Evolutionary conservation across 2,329 filamentous ascomycete genomes (phyloP), one percentile per base, ranked within the genome.

Genomic region (Aspergillus neotritici): DNA sequence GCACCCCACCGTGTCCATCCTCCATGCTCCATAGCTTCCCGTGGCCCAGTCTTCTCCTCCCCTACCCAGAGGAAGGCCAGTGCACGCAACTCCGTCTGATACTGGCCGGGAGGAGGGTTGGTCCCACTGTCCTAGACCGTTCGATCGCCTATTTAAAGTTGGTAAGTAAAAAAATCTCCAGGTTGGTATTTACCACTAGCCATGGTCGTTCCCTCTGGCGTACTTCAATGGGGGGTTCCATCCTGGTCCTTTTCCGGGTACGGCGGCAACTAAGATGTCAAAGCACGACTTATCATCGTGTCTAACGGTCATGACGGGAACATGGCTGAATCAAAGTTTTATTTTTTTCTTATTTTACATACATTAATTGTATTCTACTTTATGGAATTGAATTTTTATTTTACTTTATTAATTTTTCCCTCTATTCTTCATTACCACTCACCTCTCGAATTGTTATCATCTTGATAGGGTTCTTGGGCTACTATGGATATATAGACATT

Each of bases 131-230:
- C 52, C 52, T 44, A 55, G 52, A 53, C 52, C 51, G 52, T 55
- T 55, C 52, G 52, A 53, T 55, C 52, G 51, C 47, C 51, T 53
- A 51, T 49, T 52, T 55, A 51, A 55, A 50, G 52, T 55, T 53
- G 42, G 34, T 25, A 38, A 45, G 43, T 38, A 25, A 25, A 9
- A 38, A 40, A 31, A 37, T 31, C 31, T 25, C 40, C 34, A 15
- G 37, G 30, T 41, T 43, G 41, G 46, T 51, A 50, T 44, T 50
- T 48, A 49, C 46, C 46, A 37, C 43, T 49, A 51, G 21, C 21
- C 21, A 47, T 52, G 47, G 43, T 35, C n/a, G n/a, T n/a, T n/a
- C 40, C 42, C 31, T 37, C 31, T 39, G 31, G 35, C 28, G 15
- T 25, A 33, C 40, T 30, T 40, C 44, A 44, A 43, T 36, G 43